A percentile compares a stretch with the other conserved stretches of the same genome.
phyloP scores from a whole-genome alignment of 768 basidiomycete genomes.

The Rhizopogon vulgaris region DNA sequence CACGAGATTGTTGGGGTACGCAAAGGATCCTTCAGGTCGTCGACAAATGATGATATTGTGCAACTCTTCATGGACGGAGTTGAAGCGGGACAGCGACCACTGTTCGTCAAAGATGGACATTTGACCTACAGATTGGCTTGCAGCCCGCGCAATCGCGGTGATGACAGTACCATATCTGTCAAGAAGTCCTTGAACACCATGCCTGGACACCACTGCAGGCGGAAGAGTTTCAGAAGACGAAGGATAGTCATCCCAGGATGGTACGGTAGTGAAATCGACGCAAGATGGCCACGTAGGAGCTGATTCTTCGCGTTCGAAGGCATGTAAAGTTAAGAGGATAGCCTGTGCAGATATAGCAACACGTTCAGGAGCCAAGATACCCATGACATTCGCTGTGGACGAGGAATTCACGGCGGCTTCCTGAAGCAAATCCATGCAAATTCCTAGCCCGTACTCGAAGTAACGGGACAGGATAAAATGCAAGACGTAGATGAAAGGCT shows the following conservation, averaged over 20 bases:
- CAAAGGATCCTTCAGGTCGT: constrained; percentile 57
- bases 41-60: constrained; percentile 62
- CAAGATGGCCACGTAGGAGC: constrained; percentile 77
- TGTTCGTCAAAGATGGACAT: constrained; percentile 87
- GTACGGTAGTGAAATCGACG: constrained; percentile 54
- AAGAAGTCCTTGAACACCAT: constrained; percentile 68
- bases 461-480: constrained; percentile 83
- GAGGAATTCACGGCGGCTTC: constrained; percentile 46
- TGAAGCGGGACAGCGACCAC: constrained; percentile 57
- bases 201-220: constrained; percentile 46
- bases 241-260: constrained; percentile 59
- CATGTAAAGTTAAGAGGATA: constrained; percentile 62
- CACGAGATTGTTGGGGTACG: constrained; percentile 55
- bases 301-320: constrained; percentile 64
- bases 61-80: constrained; percentile 52
- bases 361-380: constrained; percentile 61
- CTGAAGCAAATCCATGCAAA: constrained; percentile 77
- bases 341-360: constrained; percentile 73
- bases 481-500: constrained; percentile 69
- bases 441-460: constrained; percentile 78
- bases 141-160: constrained; percentile 49
- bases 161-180: constrained; percentile 57
- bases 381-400: constrained; percentile 30
- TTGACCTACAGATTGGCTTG: constrained; percentile 57
- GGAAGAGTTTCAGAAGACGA: constrained; percentile 62